These are phyloP conservation scores for Tetrapisispora fleetii DNA, from an alignment of 805 yeast genomes.

Conservation along the genomic window DNA sequence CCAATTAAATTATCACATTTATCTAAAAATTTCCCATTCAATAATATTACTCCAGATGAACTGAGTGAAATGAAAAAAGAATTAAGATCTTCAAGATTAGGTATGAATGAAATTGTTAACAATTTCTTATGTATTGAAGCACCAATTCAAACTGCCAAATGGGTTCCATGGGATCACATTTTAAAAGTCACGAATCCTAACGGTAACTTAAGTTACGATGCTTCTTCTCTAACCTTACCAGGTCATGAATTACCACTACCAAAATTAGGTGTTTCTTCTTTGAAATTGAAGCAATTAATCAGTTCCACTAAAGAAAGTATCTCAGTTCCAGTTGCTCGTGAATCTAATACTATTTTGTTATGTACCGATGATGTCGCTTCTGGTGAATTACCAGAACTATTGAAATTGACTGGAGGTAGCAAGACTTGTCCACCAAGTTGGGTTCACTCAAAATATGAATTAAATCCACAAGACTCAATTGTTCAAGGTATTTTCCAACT, in stretches of 20 bases:
- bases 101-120: constrained; percentile 69
- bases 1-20: constrained; percentile 83
- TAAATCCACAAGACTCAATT: constrained; percentile 38
- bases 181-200: constrained; percentile 56
- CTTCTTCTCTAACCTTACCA: constrained; percentile 45
- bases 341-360: constrained; percentile 64
- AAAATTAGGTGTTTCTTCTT: constrained; percentile 57
- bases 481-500: constrained; percentile 43
- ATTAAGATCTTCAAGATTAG: constrained; percentile 55
- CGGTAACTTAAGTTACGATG: constrained; percentile 58
- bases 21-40: constrained; percentile 51
- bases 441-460: constrained; percentile 71
- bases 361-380: constrained; percentile 34
- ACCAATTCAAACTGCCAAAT: constrained; percentile 64
- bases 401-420: constrained; percentile 76
- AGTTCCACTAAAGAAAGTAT: constrained; percentile 38
- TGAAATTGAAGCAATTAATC: constrained; percentile 54
- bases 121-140: constrained; percentile 67
- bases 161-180: constrained; percentile 59
- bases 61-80: constrained; percentile 41
- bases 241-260: constrained; percentile 73
- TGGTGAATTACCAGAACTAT: constrained; percentile 42
- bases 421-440: constrained; percentile 66
- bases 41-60: constrained; percentile 27
- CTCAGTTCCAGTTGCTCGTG: constrained; percentile 60